Conservation (phyloP, 2,329 filamentous ascomycete genomes). For the Xylariaceae sp. region DNA sequence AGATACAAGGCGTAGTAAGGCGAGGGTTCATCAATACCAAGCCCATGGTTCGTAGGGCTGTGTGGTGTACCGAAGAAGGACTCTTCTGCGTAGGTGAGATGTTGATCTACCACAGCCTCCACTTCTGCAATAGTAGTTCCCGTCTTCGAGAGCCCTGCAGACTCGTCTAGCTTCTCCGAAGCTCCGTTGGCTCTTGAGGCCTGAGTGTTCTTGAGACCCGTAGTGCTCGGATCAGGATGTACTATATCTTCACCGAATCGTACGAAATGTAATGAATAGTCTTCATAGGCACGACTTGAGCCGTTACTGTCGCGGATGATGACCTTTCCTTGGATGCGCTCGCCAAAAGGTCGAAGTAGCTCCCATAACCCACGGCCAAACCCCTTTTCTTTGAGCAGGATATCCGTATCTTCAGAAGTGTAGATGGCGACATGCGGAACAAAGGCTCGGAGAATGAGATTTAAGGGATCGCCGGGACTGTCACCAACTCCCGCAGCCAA, state of each 20-base stretch:
- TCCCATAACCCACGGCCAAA: conserved; percentile 83
- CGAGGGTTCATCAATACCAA: conserved; percentile 64
- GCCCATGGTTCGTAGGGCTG: conserved; percentile 49
- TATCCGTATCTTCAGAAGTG: conserved; percentile 85
- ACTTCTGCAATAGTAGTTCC: conserved; percentile 66
- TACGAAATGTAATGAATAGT: conserved; percentile 88
- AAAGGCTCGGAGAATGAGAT: conserved; percentile 81
- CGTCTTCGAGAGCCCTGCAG: conserved; percentile 23
- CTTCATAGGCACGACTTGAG: conserved; percentile 81
- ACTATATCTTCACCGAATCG: conserved; percentile 68
- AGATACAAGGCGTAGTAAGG: conserved; percentile 88
- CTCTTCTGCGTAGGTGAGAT: conserved; percentile 77
- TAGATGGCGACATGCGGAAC: conserved; percentile 88
- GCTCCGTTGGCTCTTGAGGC: conserved; percentile 40
- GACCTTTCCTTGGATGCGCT: conserved; percentile 85
- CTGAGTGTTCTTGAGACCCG: conserved; percentile 42
- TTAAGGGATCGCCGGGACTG: conserved; percentile 61
- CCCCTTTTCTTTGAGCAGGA: conserved; percentile 81
- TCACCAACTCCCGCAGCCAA: conserved; percentile 52
- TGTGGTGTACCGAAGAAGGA: conserved; percentile 51
- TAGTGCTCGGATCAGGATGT: conserved; percentile 52
- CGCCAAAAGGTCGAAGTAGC: conserved; percentile 88
- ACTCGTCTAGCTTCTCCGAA: conserved; percentile 33
- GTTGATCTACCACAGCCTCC: conserved; percentile 80
- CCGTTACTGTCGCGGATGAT: conserved; percentile 90